Evolutionary conservation across 2,329 filamentous ascomycete genomes (phyloP).

Genomic region (Aspergillus glaucus): DNA sequence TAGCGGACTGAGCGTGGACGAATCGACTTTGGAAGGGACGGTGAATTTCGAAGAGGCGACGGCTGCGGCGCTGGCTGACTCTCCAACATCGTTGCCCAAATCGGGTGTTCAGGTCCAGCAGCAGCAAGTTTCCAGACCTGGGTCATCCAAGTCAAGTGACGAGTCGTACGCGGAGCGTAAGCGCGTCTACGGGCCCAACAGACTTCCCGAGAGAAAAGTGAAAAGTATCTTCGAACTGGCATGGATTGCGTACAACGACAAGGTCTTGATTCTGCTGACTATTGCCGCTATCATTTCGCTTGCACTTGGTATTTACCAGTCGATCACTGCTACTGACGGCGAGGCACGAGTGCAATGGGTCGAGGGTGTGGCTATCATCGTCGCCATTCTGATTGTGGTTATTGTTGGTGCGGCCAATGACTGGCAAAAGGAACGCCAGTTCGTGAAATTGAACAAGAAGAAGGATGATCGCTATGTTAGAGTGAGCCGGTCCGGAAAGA

Average conservation of each 20-base stretch:
- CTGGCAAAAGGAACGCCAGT: slow-evolving; percentile 75
- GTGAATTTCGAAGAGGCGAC: slow-evolving; percentile 63
- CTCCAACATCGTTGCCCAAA: slow-evolving; percentile 21
- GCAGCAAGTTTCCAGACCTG: slow-evolving; percentile 2
- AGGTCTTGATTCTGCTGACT: slow-evolving; percentile 66
- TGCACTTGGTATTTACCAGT: slow-evolving; percentile 68
- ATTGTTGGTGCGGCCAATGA: slow-evolving; percentile 72
- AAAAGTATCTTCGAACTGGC: slow-evolving; percentile 64
- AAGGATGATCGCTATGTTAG: slow-evolving; percentile 71
- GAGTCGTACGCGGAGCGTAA: slow-evolving; percentile 56
- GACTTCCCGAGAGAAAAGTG: slow-evolving; percentile 60
- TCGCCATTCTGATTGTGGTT: slow-evolving; percentile 70
- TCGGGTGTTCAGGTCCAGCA: slow-evolving; percentile 15
- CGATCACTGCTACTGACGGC: slow-evolving; percentile 51
- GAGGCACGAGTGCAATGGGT: slow-evolving; percentile 67
- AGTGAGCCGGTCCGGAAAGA: slow-evolving; percentile 67
- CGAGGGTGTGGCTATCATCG: slow-evolving; percentile 72
- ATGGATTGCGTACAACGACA: slow-evolving; percentile 80
- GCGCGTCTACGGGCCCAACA: slow-evolving; percentile 63
- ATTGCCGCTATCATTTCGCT: slow-evolving; percentile 68
- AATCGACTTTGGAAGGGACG: slow-evolving; percentile 55
- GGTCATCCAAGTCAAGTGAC: slow-evolving; percentile 16
- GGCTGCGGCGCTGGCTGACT: slow-evolving; percentile 8
- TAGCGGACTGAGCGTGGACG: slow-evolving; percentile 64
- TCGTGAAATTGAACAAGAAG: slow-evolving; percentile 72